These are phyloP conservation scores for Trichoderma virens DNA, from an alignment of 495 filamentous ascomycete species.

Conservation along the genomic window DNA sequence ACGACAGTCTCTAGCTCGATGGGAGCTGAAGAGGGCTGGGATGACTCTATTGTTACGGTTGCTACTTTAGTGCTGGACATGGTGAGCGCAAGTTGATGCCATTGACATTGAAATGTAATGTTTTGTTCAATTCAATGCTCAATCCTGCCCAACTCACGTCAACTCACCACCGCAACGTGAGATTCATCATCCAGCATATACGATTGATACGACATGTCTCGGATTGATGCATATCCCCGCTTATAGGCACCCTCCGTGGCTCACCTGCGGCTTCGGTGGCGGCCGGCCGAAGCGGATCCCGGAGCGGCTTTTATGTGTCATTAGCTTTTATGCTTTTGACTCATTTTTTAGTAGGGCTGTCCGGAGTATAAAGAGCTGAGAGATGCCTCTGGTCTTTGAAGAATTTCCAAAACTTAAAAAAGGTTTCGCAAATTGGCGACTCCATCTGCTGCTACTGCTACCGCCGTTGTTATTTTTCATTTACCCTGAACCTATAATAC, in stretches of 20 bases:
- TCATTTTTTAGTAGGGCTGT: not conserved
- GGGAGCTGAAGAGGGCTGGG: no score
- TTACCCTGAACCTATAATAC: not conserved
- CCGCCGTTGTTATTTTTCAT: not conserved
- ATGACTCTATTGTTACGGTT: no score
- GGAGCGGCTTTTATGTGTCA: not conserved
- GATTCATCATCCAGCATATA: no score
- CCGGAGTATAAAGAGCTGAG: not conserved
- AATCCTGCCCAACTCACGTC: no score
- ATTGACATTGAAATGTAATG: no score
- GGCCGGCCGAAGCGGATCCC: not conserved
- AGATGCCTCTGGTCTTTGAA: not conserved
- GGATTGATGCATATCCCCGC: conserved; percentile 2
- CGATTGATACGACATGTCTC: no score
- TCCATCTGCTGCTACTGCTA: not conserved
- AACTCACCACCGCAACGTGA: no score
- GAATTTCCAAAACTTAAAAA: not conserved
- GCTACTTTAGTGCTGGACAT: no score
- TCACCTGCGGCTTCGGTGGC: not conserved
- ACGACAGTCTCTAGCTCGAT: no score
- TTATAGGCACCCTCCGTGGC: conserved; percentile 1
- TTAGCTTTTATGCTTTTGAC: not conserved
- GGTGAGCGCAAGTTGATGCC: no score
- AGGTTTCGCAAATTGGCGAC: not conserved
- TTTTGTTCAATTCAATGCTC: no score